These are phyloP conservation scores for Metarhizium guizhouense DNA, from an alignment of 2,329 filamentous ascomycete genomes.

Conservation along the genomic window DNA sequence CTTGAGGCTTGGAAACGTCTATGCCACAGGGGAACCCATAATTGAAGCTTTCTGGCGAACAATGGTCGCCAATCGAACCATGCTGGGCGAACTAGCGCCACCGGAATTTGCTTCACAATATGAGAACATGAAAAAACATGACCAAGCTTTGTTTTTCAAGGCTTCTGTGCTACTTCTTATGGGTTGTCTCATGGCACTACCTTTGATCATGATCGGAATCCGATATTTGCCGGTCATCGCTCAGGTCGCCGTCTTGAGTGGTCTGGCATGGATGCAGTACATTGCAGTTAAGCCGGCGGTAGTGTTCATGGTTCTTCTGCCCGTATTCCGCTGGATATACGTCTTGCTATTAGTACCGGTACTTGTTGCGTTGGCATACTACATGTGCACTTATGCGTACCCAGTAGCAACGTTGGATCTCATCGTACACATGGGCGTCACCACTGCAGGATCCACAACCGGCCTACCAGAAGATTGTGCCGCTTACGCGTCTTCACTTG, in stretches of 20 bases:
- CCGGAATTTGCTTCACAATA: conserved; percentile 5
- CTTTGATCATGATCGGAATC: conserved; percentile 1
- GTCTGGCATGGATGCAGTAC: neutral
- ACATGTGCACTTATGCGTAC: neutral
- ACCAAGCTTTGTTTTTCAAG: neutral
- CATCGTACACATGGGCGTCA: conserved; percentile 3
- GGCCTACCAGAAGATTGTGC: conserved; percentile 4
- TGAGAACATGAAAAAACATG: conserved; percentile 5
- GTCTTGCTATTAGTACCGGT: neutral
- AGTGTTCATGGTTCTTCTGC: conserved; percentile 1
- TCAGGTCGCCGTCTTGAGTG: neutral
- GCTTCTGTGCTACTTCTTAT: neutral
- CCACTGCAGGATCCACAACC: neutral
- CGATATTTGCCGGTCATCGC: conserved; percentile 3
- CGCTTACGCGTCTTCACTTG: neutral
- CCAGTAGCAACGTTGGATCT: neutral
- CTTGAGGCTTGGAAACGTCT: conserved; percentile 1
- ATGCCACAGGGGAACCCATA: conserved; percentile 5
- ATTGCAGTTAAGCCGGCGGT: neutral
- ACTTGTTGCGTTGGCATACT: conserved; percentile 2
- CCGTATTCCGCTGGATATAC: conserved; percentile 5
- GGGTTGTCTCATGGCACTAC: neutral
- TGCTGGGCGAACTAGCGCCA: conserved; percentile 1
- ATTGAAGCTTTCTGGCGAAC: conserved; percentile 8
- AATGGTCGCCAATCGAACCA: conserved; percentile 5